These are phyloP conservation scores for Phaeosphaeriaceae sp. DNA, from an alignment of 2,329 filamentous ascomycete species.

Conservation along the genomic window DNA sequence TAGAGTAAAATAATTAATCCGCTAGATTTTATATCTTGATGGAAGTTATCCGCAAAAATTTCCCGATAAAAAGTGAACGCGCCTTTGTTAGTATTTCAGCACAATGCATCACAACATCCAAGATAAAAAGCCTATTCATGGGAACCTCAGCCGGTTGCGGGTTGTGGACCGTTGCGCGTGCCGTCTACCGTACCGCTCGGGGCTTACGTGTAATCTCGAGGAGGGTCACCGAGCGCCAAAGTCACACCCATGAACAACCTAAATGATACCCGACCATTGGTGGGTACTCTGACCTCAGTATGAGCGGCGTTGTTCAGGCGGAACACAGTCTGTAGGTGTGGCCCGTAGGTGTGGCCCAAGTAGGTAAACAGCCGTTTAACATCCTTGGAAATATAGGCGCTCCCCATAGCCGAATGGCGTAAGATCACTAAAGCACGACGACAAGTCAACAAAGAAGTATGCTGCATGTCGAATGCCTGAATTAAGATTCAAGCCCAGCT, in stretches of 20 bases:
- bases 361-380: not conserved
- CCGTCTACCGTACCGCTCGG: constrained; percentile 14
- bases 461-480: no score
- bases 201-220: constrained; percentile 9
- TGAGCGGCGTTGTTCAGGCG: not conserved
- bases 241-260: not conserved
- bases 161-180: constrained; percentile 23
- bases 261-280: not conserved
- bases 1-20: constrained; percentile 4
- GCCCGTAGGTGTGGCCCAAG: not conserved
- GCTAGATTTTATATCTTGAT: no score
- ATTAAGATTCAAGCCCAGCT: no score
- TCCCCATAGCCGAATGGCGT: not conserved
- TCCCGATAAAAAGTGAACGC: no score
- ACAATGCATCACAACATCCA: constrained; percentile 2
- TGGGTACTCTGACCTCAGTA: no score
- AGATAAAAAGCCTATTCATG: not conserved
- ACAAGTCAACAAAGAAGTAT: no score
- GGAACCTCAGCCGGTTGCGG: constrained; percentile 20
- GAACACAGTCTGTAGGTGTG: no score
- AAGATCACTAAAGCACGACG: no score
- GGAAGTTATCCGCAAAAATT: no score
- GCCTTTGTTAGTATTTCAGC: no score
- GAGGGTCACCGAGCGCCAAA: not conserved
- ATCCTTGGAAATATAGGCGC: not conserved